Evolutionary conservation across 495 filamentous ascomycete genomes (phyloP), one percentile per base, ranked within the genome.

Genomic region (Penicillium paxilli): DNA sequence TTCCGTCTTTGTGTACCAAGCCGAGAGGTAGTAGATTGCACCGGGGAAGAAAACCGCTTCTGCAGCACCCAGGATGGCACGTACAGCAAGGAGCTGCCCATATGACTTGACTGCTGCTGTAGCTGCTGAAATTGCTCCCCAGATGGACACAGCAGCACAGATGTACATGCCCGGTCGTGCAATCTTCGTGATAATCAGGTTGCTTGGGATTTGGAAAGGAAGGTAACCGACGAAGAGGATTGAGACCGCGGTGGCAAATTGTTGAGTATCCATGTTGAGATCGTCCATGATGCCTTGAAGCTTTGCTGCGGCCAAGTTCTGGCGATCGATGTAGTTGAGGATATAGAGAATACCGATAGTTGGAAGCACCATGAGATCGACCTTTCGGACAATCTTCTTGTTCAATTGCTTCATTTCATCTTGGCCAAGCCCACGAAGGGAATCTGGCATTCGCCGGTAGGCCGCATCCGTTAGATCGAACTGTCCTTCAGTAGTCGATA

Each of bases 161-260:
- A 72, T 70, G 47, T 66, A 68, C 52, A 65, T 59, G 16, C 59
- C 72, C 2, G 68, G 66, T 1, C 66, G 59, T 10, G 62, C 49
- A n/a, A 71, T 45, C 24, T 59, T 59, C 47, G 82, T 85, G 8
- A 85, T 66, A 44, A 84, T 75, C 6, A 86, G 63, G 54, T 86
- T 86, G 9, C 78, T 83, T 1, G 83, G 84, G 16, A 87, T 68
- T 59, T 83, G 80, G 68, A 83, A 79, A 21, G 81, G 64, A 14
- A 83, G 55, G 58, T 83, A 84, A 5, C 75, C 66, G n/a, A 67
- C 64, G 33, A 65, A 65, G n/a, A 71, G 64, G 28, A 69, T 69
- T 10, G 63, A 67, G 14, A 71, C 54, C 6, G 62, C 62, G 0
- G 64, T 65, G 9, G 62, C 62, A 44, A 67, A 71, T n/a, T 69